These are phyloP conservation scores for Boletus rufocinnamomeus DNA, from an alignment of 768 basidiomycete species.

Conservation along the genomic window DNA sequence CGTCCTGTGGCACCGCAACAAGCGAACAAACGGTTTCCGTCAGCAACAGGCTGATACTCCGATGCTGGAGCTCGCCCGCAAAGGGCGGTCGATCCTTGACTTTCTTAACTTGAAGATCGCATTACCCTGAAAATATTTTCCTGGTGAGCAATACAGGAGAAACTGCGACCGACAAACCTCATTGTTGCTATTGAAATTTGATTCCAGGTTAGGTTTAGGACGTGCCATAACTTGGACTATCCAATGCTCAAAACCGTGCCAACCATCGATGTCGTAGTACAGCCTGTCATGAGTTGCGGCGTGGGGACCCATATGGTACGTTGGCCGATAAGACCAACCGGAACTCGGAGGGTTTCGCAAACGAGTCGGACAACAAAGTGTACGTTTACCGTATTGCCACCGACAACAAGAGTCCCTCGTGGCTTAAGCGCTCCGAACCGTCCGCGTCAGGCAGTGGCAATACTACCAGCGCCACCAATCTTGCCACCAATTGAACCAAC, in stretches of 20 bases:
- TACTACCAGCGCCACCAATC: neutral
- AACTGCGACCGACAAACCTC: neutral
- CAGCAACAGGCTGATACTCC: neutral
- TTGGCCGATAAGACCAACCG: neutral
- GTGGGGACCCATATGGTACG: neutral
- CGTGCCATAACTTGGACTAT: neutral
- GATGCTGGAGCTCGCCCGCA: neutral
- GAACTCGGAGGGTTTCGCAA: neutral
- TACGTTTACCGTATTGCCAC: neutral
- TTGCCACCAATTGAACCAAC: neutral
- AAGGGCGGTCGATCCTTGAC: neutral
- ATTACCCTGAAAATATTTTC: neutral
- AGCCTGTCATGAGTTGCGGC: neutral
- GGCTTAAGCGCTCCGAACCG: neutral
- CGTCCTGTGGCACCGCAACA: constrained; percentile 5
- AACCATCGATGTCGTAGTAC: neutral
- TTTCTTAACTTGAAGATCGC: neutral
- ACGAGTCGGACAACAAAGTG: neutral
- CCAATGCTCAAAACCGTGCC: neutral
- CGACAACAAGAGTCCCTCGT: neutral
- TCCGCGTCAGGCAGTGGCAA: neutral
- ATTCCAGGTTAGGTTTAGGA: neutral
- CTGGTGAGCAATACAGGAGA: neutral
- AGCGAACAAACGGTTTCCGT: neutral
- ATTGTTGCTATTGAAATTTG: neutral